These are phyloP conservation scores for Alnus rubra DNA, from an alignment of 306 rosid genomes.

Conservation along the genomic window DNA sequence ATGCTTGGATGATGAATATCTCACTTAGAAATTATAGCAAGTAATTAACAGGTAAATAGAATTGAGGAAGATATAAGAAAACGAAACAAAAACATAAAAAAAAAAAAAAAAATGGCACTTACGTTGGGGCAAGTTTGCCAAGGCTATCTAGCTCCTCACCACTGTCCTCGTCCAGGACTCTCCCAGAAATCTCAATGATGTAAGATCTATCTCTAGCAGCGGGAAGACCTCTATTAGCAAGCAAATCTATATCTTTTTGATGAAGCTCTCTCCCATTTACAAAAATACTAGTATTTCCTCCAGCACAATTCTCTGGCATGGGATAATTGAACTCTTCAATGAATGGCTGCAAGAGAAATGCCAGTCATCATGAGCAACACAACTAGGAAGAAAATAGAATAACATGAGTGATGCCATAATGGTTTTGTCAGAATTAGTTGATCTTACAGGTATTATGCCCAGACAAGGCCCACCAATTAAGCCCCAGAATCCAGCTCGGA, in stretches of 20 bases:
- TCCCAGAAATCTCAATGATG: slow-evolving; percentile 77
- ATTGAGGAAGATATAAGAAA: slow-evolving; percentile 12
- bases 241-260: slow-evolving; percentile 78
- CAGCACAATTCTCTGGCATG: slow-evolving; percentile 78
- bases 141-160: slow-evolving; percentile 93
- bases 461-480: slow-evolving; percentile 86
- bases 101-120: slow-evolving; percentile 30
- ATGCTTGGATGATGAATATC: too few relatives aligned
- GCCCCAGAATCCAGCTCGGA: slow-evolving; percentile 98
- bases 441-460: slow-evolving; percentile 87
- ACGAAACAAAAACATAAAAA: background rate
- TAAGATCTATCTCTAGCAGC: slow-evolving; percentile 63
- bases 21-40: background rate
- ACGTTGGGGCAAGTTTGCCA: slow-evolving; percentile 98
- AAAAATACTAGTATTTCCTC: slow-evolving; percentile 68
- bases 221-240: slow-evolving; percentile 84
- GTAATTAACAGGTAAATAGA: slow-evolving; percentile 10
- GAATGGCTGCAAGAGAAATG: slow-evolving; percentile 70
- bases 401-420: slow-evolving; percentile 6
- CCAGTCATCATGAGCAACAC: slow-evolving; percentile 20
- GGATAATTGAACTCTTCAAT: slow-evolving; percentile 86
- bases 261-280: slow-evolving; percentile 95
- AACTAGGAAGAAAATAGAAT: slow-evolving; percentile 11
- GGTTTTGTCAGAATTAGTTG: slow-evolving; percentile 5
- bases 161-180: slow-evolving; percentile 76